phyloP scores from a whole-genome alignment of 768 basidiomycete genomes.

The Lactarius akahatsu region DNA sequence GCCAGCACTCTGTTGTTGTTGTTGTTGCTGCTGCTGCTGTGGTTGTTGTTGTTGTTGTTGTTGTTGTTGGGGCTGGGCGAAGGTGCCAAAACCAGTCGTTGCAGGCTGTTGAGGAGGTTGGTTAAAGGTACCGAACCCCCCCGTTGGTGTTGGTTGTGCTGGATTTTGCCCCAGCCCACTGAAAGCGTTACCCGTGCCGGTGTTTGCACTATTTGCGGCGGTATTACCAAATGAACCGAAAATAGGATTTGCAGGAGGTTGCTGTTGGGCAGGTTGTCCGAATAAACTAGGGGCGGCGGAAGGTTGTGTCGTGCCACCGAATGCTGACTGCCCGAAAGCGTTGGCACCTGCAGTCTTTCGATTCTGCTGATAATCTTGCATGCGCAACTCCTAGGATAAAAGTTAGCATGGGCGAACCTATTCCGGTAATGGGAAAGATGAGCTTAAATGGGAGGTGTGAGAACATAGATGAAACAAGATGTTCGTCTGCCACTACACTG shows the following conservation, averaged over 20 bases:
- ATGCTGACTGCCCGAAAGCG: conserved; percentile 38
- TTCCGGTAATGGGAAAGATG: neutral
- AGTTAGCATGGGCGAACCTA: neutral
- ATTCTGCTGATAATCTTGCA: conserved; percentile 49
- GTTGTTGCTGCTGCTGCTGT: conserved; percentile 12
- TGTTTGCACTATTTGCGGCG: conserved; percentile 29
- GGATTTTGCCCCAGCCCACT: conserved; percentile 33
- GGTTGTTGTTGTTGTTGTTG: neutral
- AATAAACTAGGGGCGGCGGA: conserved; percentile 32
- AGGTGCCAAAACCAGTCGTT: conserved; percentile 36
- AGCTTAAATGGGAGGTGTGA: neutral
- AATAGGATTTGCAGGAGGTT: conserved; percentile 33
- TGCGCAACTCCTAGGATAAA: conserved; percentile 43
- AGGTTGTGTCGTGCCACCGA: conserved; percentile 36
- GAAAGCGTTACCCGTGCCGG: conserved; percentile 33
- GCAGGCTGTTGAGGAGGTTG: conserved; percentile 35
- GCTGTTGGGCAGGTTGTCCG: conserved; percentile 36
- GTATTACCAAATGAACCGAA: conserved; percentile 35
- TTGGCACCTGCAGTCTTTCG: conserved; percentile 42
- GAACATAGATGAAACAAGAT: conserved; percentile 10
- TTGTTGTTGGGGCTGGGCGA: conserved; percentile 34
- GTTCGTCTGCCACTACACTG: neutral
- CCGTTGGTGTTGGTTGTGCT: conserved; percentile 27
- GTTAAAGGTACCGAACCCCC: conserved; percentile 34
- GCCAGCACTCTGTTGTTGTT: conserved; percentile 24